phyloP scores from a whole-genome alignment of 1,284 basidiomycete species.

The Cutaneotrichosporon sp. region DNA sequence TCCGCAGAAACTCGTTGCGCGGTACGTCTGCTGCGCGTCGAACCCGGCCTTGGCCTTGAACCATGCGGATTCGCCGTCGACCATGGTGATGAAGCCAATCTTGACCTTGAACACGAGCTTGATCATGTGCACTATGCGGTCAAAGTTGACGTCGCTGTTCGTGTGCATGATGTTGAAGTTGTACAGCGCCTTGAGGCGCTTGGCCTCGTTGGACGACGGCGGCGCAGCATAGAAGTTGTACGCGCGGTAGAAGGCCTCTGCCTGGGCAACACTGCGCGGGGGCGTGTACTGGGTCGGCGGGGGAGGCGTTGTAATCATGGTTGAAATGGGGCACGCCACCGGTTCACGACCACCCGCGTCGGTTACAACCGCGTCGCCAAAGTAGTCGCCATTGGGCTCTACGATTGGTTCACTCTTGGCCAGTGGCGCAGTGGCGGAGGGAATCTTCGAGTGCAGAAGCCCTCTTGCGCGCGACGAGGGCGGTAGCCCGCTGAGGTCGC shows the following conservation, averaged over 20 bases:
- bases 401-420: constrained; percentile 24
- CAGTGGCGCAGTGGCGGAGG: constrained; percentile 47
- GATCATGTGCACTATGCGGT: constrained; percentile 81
- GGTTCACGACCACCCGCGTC: too few relatives aligned
- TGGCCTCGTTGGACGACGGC: constrained; percentile 74
- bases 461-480: background rate
- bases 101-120: constrained; percentile 92
- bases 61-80: constrained; percentile 84
- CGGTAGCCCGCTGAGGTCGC: constrained; percentile 19
- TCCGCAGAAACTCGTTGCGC: constrained; percentile 16
- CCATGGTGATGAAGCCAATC: constrained; percentile 73
- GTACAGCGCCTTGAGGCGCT: constrained; percentile 71
- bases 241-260: constrained; percentile 60
- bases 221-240: constrained; percentile 77
- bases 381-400: constrained; percentile 7
- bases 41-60: constrained; percentile 79
- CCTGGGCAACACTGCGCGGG: constrained; percentile 22
- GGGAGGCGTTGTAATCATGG: too few relatives aligned
- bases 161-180: constrained; percentile 87
- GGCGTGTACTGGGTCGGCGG: constrained; percentile 3
- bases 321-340: too few relatives aligned
- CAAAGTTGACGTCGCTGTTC: constrained; percentile 82
- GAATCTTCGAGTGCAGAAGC: constrained; percentile 25
- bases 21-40: constrained; percentile 37
- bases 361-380: constrained; percentile 3